phyloP scores from a whole-genome alignment of 225 moss, liverwort and hornwort species.

The Marchantia paleacea region DNA sequence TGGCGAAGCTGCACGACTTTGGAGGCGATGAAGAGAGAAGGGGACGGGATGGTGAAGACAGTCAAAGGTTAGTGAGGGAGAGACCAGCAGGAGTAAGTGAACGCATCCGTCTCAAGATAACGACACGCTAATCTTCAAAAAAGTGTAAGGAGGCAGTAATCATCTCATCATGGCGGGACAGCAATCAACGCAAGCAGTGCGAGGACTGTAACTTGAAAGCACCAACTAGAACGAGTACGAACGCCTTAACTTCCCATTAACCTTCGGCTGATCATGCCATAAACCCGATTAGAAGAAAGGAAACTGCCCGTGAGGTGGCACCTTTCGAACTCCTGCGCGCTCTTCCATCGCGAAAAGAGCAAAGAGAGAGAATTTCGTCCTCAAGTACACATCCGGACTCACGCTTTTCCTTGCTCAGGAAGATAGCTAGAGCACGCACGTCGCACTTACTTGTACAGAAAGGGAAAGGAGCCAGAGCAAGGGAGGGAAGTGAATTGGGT shows the following conservation, averaged over 20 bases:
- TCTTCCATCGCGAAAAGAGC: background rate
- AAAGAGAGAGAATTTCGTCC: background rate
- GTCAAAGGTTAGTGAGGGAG: too few relatives aligned
- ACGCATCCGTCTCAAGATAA: background rate
- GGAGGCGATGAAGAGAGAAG: too few relatives aligned
- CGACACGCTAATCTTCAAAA: background rate
- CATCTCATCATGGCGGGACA: background rate
- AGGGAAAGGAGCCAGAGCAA: background rate
- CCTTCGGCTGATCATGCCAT: background rate
- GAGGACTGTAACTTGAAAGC: too few relatives aligned
- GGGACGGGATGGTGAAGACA: too few relatives aligned
- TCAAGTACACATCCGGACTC: background rate
- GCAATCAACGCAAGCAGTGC: background rate
- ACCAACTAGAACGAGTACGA: constrained; percentile 8
- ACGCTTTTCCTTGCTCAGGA: background rate
- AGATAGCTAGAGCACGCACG: background rate
- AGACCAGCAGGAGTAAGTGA: too few relatives aligned
- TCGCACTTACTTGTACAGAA: too few relatives aligned
- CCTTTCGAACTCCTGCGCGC: background rate
- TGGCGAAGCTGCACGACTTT: too few relatives aligned
- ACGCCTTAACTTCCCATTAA: background rate
- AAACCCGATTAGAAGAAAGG: background rate
- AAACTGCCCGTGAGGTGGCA: background rate
- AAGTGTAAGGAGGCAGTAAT: background rate
- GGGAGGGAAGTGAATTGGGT: background rate